Base-by-base conservation (phyloP, 2,329 filamentous ascomycete genomes). In the Colletotrichum filicis region DNA sequence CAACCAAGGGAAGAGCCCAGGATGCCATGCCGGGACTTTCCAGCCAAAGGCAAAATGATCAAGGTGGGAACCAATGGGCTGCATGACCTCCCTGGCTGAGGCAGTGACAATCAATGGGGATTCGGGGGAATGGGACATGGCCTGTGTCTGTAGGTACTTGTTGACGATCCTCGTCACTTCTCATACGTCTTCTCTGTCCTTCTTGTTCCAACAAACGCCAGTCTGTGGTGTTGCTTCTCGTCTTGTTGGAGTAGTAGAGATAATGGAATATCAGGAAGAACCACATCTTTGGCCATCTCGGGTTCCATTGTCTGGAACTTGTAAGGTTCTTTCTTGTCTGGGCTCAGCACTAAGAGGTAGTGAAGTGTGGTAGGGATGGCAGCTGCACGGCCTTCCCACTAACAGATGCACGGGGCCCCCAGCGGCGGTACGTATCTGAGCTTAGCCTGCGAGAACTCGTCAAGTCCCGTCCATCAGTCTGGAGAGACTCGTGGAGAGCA, bases 101-200 rank as follows among this genome's bases (percentile, higher is more conserved):
- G 65, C 69, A 72, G 69, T 68, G 65, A 68, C 69, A 72, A 72
- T 68, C 69, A 72, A 68, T 53, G 65, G 65, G 37, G 58, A 26
- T 42, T 42, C 37, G 37, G n/a, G 19, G 37, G 58, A 42, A 24
- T 22, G n/a, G 30, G 28, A 16, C 49, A 11, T 67, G 52, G 65
- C 35, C 28, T 24, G 22, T 56, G 28, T 26, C 52, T 11, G 22
- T 26, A 55, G 30, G 30, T 30, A 32, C 57, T 42, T 5, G 35
- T n/a, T 19, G 42, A 11, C 8, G 19, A 49, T 49, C 16, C 42
- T 49, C 42, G 42, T 22, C 42, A 49, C 19, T 49, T n/a, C 3
- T 49, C 32, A 35, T 35, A 35, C 32, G 32, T 35, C 32, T 35
- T 4, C 12, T 35, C 12, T 42, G 37, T 42, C 37, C 37, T 42